phyloP scores from a whole-genome alignment of 2,329 filamentous ascomycete species.

The Dryadomyces sulphureus region DNA sequence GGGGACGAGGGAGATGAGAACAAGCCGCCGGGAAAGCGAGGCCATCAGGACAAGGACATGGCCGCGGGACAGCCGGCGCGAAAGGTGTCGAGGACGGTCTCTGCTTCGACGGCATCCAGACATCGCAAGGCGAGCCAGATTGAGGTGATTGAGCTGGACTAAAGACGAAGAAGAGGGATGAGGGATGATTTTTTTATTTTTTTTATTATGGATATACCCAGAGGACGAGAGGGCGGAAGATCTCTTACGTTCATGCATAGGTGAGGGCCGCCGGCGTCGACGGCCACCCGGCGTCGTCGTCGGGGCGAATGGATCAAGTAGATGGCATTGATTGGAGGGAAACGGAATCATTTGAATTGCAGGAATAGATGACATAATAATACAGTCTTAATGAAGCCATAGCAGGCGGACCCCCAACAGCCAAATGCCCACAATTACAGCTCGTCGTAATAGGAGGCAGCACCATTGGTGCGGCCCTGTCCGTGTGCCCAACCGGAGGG shows the following conservation, averaged over 20 bases:
- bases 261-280: too few species aligned
- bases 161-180: not conserved
- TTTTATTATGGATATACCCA: not conserved
- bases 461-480: too few species aligned
- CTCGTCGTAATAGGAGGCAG: too few species aligned
- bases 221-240: not conserved
- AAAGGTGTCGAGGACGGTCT: not conserved
- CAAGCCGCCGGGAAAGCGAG: slow-evolving; percentile 1
- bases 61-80: not conserved
- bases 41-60: slow-evolving; percentile 17
- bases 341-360: too few species aligned
- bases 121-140: not conserved
- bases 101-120: not conserved
- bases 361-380: too few species aligned
- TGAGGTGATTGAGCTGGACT: slow-evolving; percentile 8
- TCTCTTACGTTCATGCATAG: not conserved
- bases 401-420: too few species aligned
- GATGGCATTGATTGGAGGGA: too few species aligned
- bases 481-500: slow-evolving; percentile 51
- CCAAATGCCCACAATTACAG: too few species aligned
- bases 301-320: too few species aligned
- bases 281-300: too few species aligned
- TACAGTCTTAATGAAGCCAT: too few species aligned
- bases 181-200: not conserved
- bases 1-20: slow-evolving; percentile 7